These are phyloP conservation scores for Metschnikowia dekortorum DNA, from an alignment of 805 yeast species.

Conservation along the genomic window DNA sequence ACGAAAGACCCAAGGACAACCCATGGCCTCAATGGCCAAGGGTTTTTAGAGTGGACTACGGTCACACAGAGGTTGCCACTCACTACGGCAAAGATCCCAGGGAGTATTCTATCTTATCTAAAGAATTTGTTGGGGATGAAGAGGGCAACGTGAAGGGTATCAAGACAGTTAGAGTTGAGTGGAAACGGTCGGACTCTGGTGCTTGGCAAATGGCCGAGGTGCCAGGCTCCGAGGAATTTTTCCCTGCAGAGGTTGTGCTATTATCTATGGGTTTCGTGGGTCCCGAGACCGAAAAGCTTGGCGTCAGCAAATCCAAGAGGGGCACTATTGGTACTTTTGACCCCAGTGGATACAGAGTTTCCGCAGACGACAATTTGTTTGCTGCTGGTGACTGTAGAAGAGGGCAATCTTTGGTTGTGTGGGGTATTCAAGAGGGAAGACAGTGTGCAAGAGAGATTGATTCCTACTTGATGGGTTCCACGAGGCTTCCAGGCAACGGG, in stretches of 20 bases:
- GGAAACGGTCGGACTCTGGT: slow-evolving; percentile 93
- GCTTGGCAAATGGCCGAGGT: slow-evolving; percentile 99
- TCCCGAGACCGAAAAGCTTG: slow-evolving; percentile 80
- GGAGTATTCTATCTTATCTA: slow-evolving; percentile 91
- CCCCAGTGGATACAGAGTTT: slow-evolving; percentile 63
- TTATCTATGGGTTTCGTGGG: slow-evolving; percentile 98
- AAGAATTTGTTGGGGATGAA: slow-evolving; percentile 93
- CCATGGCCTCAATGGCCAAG: slow-evolving; percentile 99
- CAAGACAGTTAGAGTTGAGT: slow-evolving; percentile 94
- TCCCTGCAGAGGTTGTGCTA: slow-evolving; percentile 91
- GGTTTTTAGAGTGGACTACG: slow-evolving; percentile 95
- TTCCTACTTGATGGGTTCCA: slow-evolving; percentile 65
- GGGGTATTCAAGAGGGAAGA: slow-evolving; percentile 99
- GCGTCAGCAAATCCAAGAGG: slow-evolving; percentile 65
- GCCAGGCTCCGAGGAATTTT: slow-evolving; percentile 89
- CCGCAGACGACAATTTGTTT: slow-evolving; percentile 61
- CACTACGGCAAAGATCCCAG: slow-evolving; percentile 98
- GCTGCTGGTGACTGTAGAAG: slow-evolving; percentile 99
- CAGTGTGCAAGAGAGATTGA: slow-evolving; percentile 97
- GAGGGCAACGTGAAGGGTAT: slow-evolving; percentile 94
- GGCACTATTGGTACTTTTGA: slow-evolving; percentile 74
- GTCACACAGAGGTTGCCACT: slow-evolving; percentile 90
- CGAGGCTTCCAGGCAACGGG: slow-evolving; percentile 91
- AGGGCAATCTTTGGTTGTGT: slow-evolving; percentile 95
- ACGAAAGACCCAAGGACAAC: slow-evolving; percentile 81